phyloP scores from a whole-genome alignment of 768 basidiomycete species.

The Auriculariales sp. region DNA sequence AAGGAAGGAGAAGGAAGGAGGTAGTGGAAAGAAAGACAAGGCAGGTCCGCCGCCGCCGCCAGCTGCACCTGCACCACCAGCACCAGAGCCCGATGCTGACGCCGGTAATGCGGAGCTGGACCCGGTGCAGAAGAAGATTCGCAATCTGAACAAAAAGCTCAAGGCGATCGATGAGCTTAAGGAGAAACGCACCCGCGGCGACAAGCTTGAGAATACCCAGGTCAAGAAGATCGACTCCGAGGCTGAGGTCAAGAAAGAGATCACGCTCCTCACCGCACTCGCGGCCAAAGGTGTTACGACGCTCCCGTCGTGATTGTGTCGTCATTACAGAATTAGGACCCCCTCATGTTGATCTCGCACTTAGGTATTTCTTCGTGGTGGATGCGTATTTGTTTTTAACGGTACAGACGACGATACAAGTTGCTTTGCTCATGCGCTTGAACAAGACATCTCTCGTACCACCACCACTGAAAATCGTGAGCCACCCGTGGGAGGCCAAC shows the following conservation, averaged over 20 bases:
- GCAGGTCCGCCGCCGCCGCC: background rate
- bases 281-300: too few relatives aligned
- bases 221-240: slow-evolving; percentile 95
- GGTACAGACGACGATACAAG: too few relatives aligned
- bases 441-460: too few relatives aligned
- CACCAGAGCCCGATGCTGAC: background rate
- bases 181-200: slow-evolving; percentile 78
- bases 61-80: background rate
- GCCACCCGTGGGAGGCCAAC: too few relatives aligned
- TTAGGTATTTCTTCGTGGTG: too few relatives aligned
- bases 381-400: too few relatives aligned
- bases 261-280: slow-evolving; percentile 21
- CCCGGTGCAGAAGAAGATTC: slow-evolving; percentile 76
- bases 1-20: slow-evolving; percentile 29
- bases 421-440: too few relatives aligned
- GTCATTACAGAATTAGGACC: too few relatives aligned
- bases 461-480: too few relatives aligned
- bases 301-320: too few relatives aligned
- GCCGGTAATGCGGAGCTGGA: slow-evolving; percentile 28
- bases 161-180: slow-evolving; percentile 99
- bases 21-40: slow-evolving; percentile 8
- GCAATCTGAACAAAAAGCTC: slow-evolving; percentile 95
- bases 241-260: slow-evolving; percentile 68
- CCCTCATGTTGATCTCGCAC: too few relatives aligned
- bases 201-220: slow-evolving; percentile 88